These are phyloP conservation scores for Diplodia mutila DNA, from an alignment of 2,329 filamentous ascomycete genomes.

Conservation along the genomic window DNA sequence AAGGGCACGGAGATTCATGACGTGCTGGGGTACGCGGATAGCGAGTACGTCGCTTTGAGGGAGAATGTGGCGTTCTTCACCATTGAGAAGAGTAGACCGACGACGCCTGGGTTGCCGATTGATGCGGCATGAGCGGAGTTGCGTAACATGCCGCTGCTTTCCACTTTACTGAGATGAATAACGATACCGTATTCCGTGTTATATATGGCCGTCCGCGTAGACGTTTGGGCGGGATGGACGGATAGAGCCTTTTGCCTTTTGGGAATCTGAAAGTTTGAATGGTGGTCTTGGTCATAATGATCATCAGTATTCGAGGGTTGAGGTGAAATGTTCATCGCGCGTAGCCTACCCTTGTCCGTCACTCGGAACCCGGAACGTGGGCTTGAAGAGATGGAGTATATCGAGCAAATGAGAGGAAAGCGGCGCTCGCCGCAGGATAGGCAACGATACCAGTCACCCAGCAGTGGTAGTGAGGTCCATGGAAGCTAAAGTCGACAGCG, in stretches of 20 bases:
- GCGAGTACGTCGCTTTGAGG: slow-evolving; percentile 87
- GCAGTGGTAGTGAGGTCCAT: not conserved
- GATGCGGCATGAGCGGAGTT: not conserved
- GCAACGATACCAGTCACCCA: not conserved
- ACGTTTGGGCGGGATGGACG: not conserved
- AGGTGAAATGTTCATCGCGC: no score
- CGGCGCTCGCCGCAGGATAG: not conserved
- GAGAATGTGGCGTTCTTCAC: slow-evolving; percentile 82
- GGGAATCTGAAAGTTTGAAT: not conserved
- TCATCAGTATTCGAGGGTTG: no score
- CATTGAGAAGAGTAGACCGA: slow-evolving; percentile 43
- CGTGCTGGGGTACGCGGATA: slow-evolving; percentile 87
- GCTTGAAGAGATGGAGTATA: not conserved
- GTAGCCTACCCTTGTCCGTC: not conserved
- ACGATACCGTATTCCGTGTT: not conserved
- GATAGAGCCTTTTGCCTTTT: not conserved
- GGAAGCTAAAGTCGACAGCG: not conserved
- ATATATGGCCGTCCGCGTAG: not conserved
- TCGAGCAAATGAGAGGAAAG: not conserved
- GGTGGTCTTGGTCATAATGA: not conserved
- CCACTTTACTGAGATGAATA: not conserved
- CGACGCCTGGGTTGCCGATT: slow-evolving; percentile 35
- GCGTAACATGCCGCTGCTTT: not conserved
- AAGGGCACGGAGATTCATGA: slow-evolving; percentile 80
- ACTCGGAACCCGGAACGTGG: not conserved